Evolutionary conservation across 2,329 filamentous ascomycete genomes (phyloP), one percentile per base, ranked within the genome.

Genomic region (Herpotrichia juniperi): DNA sequence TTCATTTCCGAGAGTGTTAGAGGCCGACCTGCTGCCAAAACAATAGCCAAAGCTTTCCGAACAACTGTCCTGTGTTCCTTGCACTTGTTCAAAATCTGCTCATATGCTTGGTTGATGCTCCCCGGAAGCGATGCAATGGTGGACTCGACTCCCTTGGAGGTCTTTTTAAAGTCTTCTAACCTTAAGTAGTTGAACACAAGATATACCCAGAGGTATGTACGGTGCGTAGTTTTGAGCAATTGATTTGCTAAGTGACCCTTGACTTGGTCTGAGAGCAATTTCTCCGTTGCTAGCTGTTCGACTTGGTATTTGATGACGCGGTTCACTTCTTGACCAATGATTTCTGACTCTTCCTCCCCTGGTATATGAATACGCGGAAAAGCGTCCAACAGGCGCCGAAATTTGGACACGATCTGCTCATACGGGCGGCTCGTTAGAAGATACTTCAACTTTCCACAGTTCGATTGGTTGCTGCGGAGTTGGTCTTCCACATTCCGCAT

Each of bases 191-290:
- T 50, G 24, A 57, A 57, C 26, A 61, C 50, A 32, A 61, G 50
- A 50, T 59, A 57, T 34, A 54, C 50, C 58, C 56, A 61, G n/a
- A 61, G 51, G 46, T 61, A 59, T 28, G 58, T 61, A 26, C 58
- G 58, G 48, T 61, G 56, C 28, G 54, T 46, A 32, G 52, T 46
- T n/a, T 49, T 48, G 4, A 59, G 54, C 39, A 61, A 46, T 35
- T 42, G 43, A 17, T 51, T 28, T 54, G 31, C 32, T 37, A 63
- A 37, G 40, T 47, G 34, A 32, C 24, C 31, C 35, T 59, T 56
- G 19, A 57, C 42, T 37, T 54, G 28, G 25, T 52, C 45, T 48
- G 54, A 28, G 28, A 63, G 56, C 31, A 19, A 35, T 51, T 46
- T 54, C 39, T 57, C 48, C 48, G 25, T 48, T 14, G 56, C 56